Base-by-base conservation (phyloP, 805 yeast genomes). In the Ogataea parapolymorpha region DNA sequence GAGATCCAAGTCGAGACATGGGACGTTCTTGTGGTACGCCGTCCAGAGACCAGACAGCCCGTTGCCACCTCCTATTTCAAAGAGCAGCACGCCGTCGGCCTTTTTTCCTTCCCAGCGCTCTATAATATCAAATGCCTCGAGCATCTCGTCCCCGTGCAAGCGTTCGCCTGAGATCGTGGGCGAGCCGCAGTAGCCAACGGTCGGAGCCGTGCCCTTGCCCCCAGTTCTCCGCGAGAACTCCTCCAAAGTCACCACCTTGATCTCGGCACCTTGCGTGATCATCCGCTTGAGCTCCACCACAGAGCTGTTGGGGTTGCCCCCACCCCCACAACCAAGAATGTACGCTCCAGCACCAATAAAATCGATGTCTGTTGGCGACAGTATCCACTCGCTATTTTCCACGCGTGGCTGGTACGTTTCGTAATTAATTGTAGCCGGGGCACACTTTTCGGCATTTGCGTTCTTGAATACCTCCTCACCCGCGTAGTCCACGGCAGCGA, bases 301-400 rank as follows among this genome's bases (percentile, higher is more conserved):
- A 12, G 53, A 48, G 6, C 70, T 56, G 51, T 68, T 64, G 22
- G 75, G 44, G 32, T 65, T 63, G 32, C 76, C 75, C 26, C 76
- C 76, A 13, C 76, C 76, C 2, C 75, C 76, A 51, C 72, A 67
- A 3, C 75, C 76, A 4, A 71, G 60, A 32, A 71, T 68, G 42
- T 70, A 71, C 6, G 50, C 44, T 12, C 77, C 77, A 37, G 65
- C 59, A 22, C 67, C 53, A 10, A 72, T 50, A 39, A 62, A 61
- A 26, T 70, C 74, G 68, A 71, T 46, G 51, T 72, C 76, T 7
- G 53, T 53, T 44, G 62, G 72, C 5, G 66, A 57, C 10, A 70
- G 40, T 5, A 58, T 47, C 75, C 74, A 70, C 53, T 56, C 45
- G 58, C 30, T 60, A 47, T 25, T 50, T 40, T 24, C 44, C 31